phyloP scores from a whole-genome alignment of 805 yeast species.

The Starmerella stigmatis region DNA sequence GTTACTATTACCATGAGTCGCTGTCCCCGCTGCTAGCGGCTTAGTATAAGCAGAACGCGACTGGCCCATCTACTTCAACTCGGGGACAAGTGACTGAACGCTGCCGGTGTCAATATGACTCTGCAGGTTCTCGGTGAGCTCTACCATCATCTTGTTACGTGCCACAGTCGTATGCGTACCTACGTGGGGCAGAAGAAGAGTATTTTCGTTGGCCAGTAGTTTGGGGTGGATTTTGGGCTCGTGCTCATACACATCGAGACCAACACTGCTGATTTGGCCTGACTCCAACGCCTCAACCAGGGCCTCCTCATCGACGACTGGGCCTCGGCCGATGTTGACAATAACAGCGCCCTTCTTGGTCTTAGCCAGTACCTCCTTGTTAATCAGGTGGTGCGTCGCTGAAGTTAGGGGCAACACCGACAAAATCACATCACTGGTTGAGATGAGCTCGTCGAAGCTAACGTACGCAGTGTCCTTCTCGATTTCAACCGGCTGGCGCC shows the following conservation, averaged over 20 bases:
- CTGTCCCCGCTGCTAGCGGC: not conserved
- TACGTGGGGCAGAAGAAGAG: conserved; percentile 48
- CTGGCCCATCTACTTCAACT: conserved; percentile 27
- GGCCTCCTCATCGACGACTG: conserved; percentile 46
- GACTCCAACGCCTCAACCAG: conserved; percentile 38
- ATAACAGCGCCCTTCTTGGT: conserved; percentile 46
- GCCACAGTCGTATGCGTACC: conserved; percentile 35
- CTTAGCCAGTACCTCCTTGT: conserved; percentile 37
- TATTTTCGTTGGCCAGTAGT: conserved; percentile 37
- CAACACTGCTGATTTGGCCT: conserved; percentile 45
- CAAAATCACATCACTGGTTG: conserved; percentile 40
- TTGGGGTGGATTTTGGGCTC: conserved; percentile 47
- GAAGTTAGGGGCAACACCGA: conserved; percentile 44
- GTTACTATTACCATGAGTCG: no score
- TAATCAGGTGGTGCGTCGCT: conserved; percentile 42
- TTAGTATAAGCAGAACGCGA: not conserved
- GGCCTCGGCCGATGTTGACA: conserved; percentile 54
- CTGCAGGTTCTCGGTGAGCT: conserved; percentile 58
- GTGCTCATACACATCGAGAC: conserved; percentile 50
- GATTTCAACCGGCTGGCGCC: conserved; percentile 37
- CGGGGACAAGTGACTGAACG: conserved; percentile 73
- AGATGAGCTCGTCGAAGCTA: conserved; percentile 39
- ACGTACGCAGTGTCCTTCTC: conserved; percentile 41
- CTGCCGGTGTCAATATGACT: conserved; percentile 53
- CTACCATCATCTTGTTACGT: conserved; percentile 67